phyloP scores from a whole-genome alignment of 2,329 filamentous ascomycete genomes.

The Gnomoniopsis smithogilvyi region DNA sequence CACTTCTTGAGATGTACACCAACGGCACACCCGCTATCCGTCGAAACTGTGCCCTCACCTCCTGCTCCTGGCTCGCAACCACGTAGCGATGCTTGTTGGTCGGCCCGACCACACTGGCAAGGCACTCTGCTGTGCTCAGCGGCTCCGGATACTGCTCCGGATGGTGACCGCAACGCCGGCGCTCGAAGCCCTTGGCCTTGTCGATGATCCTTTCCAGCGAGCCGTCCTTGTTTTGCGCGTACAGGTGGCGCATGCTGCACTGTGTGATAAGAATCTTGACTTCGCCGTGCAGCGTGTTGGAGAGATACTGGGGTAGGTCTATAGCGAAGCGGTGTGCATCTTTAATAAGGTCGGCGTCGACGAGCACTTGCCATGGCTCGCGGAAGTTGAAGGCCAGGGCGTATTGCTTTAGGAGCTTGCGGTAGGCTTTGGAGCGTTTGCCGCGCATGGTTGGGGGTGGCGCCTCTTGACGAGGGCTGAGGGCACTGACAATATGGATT shows the following conservation, averaged over 20 bases:
- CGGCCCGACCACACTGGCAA: conserved; percentile 77
- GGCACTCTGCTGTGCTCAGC: conserved; percentile 65
- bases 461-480: background rate
- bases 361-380: conserved; percentile 88
- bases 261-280: conserved; percentile 72
- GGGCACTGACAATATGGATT: background rate
- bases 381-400: conserved; percentile 84
- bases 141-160: conserved; percentile 69
- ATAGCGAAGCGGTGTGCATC: conserved; percentile 85
- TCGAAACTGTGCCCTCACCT: conserved; percentile 61
- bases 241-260: conserved; percentile 71
- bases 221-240: conserved; percentile 56
- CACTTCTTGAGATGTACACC: conserved; percentile 74
- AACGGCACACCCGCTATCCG: conserved; percentile 69
- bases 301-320: conserved; percentile 54
- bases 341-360: conserved; percentile 81
- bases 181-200: conserved; percentile 68
- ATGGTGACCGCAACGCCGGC: conserved; percentile 75
- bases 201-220: conserved; percentile 61
- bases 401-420: conserved; percentile 92
- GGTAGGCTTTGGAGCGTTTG: conserved; percentile 53
- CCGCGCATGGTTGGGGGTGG: conserved; percentile 39
- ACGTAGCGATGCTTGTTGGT: conserved; percentile 78
- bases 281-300: conserved; percentile 58
- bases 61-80: conserved; percentile 69